Percentiles rank a stretch among this genome's conserved stretches.
Evolutionary conservation across 2,329 filamentous ascomycete genomes (phyloP).

Genomic region (Phaeosphaeriaceae sp.): DNA sequence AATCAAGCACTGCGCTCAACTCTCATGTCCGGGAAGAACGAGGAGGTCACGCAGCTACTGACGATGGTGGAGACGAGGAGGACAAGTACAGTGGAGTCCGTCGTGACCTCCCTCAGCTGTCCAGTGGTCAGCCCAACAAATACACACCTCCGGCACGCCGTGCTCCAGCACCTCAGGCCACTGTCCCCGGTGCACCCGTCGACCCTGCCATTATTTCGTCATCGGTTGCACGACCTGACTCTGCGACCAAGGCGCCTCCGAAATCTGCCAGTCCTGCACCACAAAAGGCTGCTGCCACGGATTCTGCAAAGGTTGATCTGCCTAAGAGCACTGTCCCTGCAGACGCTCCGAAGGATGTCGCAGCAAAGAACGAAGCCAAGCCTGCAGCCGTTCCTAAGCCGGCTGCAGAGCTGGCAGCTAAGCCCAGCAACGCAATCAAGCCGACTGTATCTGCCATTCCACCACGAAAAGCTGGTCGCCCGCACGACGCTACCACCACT

Average conservation of each 20-base stretch:
- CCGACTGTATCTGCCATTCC: conserved; percentile 32
- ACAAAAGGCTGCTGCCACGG: conserved; percentile 26
- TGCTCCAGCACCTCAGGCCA: conserved; percentile 75
- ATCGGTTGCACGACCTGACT: conserved; percentile 66
- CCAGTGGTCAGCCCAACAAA: conserved; percentile 68
- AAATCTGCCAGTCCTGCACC: conserved; percentile 29
- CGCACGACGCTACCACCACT: conserved; percentile 64
- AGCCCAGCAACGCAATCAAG: conserved; percentile 39
- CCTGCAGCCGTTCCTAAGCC: conserved; percentile 27
- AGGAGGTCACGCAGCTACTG: conserved; percentile 69
- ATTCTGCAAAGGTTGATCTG: conserved; percentile 24
- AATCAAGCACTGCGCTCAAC: conserved; percentile 75
- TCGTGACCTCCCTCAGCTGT: conserved; percentile 73
- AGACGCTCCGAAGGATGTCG: conserved; percentile 23
- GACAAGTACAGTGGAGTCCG: conserved; percentile 97
- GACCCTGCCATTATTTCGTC: conserved; percentile 92
- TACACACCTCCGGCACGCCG: conserved; percentile 92
- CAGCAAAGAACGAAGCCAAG: conserved; percentile 26
- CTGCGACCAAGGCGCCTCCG: conserved; percentile 33
- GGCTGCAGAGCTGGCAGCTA: conserved; percentile 30
- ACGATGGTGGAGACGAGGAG: conserved; percentile 79
- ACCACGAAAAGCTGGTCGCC: conserved; percentile 47
- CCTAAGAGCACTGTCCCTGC: conserved; percentile 10
- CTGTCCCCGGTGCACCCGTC: conserved; percentile 77
- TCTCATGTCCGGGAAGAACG: conserved; percentile 91